phyloP scores from a whole-genome alignment of 1,284 basidiomycete genomes.

The Megacollybia platyphylla region DNA sequence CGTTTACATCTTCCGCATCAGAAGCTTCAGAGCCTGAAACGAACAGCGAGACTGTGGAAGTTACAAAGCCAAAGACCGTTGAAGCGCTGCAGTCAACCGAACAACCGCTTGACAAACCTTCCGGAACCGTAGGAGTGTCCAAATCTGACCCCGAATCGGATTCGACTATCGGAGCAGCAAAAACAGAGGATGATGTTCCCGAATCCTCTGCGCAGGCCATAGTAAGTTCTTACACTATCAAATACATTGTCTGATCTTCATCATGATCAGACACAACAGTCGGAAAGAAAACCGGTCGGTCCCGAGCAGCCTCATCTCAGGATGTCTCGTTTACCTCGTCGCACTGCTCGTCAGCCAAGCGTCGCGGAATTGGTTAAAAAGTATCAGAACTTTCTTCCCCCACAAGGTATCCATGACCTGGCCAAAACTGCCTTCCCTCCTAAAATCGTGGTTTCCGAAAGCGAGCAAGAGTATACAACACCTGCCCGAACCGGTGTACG shows the following conservation, averaged over 20 bases:
- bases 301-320: conserved; percentile 12
- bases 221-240: background rate
- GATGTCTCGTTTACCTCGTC: conserved; percentile 61
- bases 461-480: conserved; percentile 49
- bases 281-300: background rate
- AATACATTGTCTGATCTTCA: background rate
- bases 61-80: conserved; percentile 9
- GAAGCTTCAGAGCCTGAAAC: conserved; percentile 38
- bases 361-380: conserved; percentile 81
- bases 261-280: background rate
- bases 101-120: background rate
- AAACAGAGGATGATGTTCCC: conserved; percentile 20
- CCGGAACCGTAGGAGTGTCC: conserved; percentile 3
- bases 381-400: conserved; percentile 66
- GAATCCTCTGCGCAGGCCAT: conserved; percentile 6
- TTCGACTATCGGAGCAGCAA: conserved; percentile 76
- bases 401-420: conserved; percentile 59
- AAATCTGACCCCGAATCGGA: conserved; percentile 68
- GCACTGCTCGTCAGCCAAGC: conserved; percentile 41
- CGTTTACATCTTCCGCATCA: conserved; percentile 46
- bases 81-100: background rate
- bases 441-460: conserved; percentile 46
- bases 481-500: conserved; percentile 24
- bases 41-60: conserved; percentile 13
- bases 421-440: conserved; percentile 56